Base-by-base conservation (phyloP, 2,329 filamentous ascomycete species). In the Phoma sp. region DNA sequence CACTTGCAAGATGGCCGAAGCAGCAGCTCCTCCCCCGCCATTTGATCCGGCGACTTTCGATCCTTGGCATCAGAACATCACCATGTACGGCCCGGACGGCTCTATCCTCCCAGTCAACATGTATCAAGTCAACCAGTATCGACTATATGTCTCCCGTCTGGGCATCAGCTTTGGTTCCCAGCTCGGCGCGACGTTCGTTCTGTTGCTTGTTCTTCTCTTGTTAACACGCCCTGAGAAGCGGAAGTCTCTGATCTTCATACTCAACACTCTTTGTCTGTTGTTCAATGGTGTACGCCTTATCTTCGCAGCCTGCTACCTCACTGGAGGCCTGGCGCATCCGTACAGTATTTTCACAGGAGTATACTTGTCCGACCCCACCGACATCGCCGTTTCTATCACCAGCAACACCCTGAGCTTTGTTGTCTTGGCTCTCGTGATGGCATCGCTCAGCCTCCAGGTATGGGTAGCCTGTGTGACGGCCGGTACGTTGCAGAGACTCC, bases 141-240 rank as follows among this genome's bases (percentile, higher is more conserved):
- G 80, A 48, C 70, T 76, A 53, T 82, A 82, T 67, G 78, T 78
- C 55, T 71, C 79, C 52, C 75, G 75, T 7, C 68, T 80, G 32
- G 79, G 74, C 68, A 85, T 90, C 78, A 88, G 86, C 74, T 90
- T 88, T 69, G 87, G 84, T 47, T 76, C 82, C 14, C 89, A 93
- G 70, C 80, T 92, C 46, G 90, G 90, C 27, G 85, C 88, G 23
- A 85, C 83, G 41, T 60, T 87, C 52, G 75, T 88, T 56, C 83
- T 91, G 66, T 77, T 93, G 14, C 62, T 88, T 38, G 79, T 89
- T 27, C 77, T 93, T 2, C 75, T 91, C 9, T 75, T 88, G 53
- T 81, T 93, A 71, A 92, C 89, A 0, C 84, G 84, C 18, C 71
- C 78, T 0, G 79, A 84, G 60, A 91, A 90, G 70, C 83, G 89